Percentiles rank a stretch among this genome's conserved stretches.
phyloP scores from a whole-genome alignment of 768 basidiomycete species.

The Kwoniella dendrophila region DNA sequence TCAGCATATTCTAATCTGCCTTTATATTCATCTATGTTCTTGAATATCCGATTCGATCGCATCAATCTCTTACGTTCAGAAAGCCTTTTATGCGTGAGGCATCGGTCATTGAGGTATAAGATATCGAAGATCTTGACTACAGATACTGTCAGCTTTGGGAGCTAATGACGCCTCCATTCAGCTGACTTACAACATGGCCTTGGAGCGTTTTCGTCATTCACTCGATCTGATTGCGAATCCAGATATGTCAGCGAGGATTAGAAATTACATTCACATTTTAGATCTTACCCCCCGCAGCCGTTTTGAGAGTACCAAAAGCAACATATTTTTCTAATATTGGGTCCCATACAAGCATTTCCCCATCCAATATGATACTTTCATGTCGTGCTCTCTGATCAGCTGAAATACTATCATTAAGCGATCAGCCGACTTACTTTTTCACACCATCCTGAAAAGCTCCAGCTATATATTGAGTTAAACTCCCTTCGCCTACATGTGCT shows the following conservation, averaged over 20 bases:
- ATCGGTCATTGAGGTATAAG: constrained; percentile 72
- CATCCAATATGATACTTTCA: constrained; percentile 84
- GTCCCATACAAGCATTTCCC: constrained; percentile 99
- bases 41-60: constrained; percentile 55
- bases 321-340: constrained; percentile 82
- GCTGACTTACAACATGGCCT: constrained; percentile 81
- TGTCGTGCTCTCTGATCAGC: constrained; percentile 23
- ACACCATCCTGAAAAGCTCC: constrained; percentile 73
- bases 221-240: constrained; percentile 53
- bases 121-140: constrained; percentile 96
- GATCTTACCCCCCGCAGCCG: constrained; percentile 75
- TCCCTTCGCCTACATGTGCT: constrained; percentile 73
- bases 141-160: not conserved
- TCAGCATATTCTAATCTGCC: constrained; percentile 80
- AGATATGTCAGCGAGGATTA: constrained; percentile 5
- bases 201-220: constrained; percentile 65
- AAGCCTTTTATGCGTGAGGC: constrained; percentile 71
- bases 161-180: not conserved
- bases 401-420: not conserved
- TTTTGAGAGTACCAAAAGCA: constrained; percentile 91
- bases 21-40: constrained; percentile 58
- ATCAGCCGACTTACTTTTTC: constrained; percentile 67
- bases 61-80: constrained; percentile 79
- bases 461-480: constrained; percentile 83
- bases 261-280: no score